Percentiles rank a stretch among this genome's conserved stretches.
Conservation (phyloP, 345 rosid species). For the Populus davidiana region DNA sequence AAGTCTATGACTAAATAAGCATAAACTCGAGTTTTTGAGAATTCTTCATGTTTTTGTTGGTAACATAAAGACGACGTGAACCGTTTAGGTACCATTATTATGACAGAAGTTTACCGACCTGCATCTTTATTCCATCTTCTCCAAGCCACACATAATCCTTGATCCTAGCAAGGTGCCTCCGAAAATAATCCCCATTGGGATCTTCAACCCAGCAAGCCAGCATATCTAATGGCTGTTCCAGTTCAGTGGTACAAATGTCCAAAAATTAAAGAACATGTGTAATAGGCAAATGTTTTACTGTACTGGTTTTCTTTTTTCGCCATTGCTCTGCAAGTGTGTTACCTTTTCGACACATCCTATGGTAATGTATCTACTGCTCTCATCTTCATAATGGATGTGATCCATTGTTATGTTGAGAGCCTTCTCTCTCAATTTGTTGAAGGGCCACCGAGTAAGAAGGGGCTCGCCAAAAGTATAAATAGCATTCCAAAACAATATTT, state of each 20-base stretch:
- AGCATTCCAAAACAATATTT: slow-evolving; percentile 18
- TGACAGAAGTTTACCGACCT: background rate
- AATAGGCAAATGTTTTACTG: too few species aligned
- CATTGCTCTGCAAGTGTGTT: background rate
- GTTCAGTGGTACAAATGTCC: too few species aligned
- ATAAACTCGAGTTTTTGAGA: too few species aligned
- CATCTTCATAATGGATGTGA: slow-evolving; percentile 33
- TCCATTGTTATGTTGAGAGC: slow-evolving; percentile 19
- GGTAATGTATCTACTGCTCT: slow-evolving; percentile 30
- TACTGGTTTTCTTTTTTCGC: too few species aligned
- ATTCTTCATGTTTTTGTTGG: too few species aligned
- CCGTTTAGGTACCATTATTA: background rate
- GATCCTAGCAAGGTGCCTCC: slow-evolving; percentile 22
- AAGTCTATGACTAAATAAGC: too few species aligned
- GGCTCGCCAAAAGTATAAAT: slow-evolving; percentile 3
- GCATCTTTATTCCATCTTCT: slow-evolving; percentile 21
- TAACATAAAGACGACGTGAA: too few species aligned
- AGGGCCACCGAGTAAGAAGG: slow-evolving; percentile 13
- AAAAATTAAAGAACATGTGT: too few species aligned
- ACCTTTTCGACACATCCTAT: slow-evolving; percentile 23
- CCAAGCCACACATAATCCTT: slow-evolving; percentile 10
- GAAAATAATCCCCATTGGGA: slow-evolving; percentile 23
- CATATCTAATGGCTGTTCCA: slow-evolving; percentile 20
- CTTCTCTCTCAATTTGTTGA: slow-evolving; percentile 16
- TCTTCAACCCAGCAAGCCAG: slow-evolving; percentile 40